Evolutionary conservation across 2,329 filamentous ascomycete genomes (phyloP), one percentile per base, ranked within the genome.

Genomic region (Grosmannia serpens): DNA sequence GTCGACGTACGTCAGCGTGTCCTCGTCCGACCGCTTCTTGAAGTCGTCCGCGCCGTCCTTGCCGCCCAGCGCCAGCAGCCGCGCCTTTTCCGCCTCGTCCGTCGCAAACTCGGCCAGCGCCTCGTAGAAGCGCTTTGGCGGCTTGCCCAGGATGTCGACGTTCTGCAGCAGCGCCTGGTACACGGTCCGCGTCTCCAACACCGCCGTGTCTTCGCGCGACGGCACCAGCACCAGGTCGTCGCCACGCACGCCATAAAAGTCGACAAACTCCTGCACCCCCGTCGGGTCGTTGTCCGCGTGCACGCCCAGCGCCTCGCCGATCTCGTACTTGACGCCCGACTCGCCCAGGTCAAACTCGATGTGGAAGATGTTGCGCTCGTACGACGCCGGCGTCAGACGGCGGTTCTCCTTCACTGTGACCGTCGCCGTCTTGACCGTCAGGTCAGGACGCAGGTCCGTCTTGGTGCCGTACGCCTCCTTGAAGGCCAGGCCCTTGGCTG

Each of bases 361-460:
- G 76, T 99, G 94, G 86, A 99, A 99, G 73, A 99, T 97, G 80
- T 99, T 96, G 66, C 94, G 90, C 73, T 97, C 91, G 70, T 99
- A 99, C 35, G 85, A 87, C 27, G 74, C 67, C 3, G 94, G 94
- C 0, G 94, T 99, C 58, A 99, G 82, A 63, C 94, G 85, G 62
- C 94, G 89, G 76, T 95, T 96, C 77, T 97, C 94, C 77, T 95
- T 90, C 72, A 99, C 91, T 58, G 85, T 87, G 57, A 96, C 87
- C 49, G 90, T 89, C 67, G 82, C 86, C 2, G 92, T 97, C 81
- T 92, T 91, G 68, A 89, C 84, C 11, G 87, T 76, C 58, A 95
- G 77, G 67, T 99, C 94, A 13, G 94, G 94, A 57, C 94, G 88
- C 47, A 99, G 83, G 57, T 76, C 76, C 63, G 77, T 78, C 67